phyloP scores from a whole-genome alignment of 2,329 filamentous ascomycete species.

The Dryadomyces quercus-mongolicae region DNA sequence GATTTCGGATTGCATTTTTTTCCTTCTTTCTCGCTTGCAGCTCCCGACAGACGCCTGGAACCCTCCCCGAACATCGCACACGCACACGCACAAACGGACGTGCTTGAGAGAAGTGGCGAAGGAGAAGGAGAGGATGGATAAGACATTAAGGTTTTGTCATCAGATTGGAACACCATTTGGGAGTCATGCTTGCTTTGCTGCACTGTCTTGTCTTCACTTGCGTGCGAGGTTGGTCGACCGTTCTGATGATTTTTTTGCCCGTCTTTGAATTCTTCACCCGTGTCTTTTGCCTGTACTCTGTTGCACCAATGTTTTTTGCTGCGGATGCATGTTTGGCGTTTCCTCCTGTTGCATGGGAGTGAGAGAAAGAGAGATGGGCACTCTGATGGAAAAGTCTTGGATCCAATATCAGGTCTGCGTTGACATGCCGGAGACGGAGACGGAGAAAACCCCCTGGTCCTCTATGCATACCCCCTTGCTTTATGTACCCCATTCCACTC shows the following conservation, averaged over 20 bases:
- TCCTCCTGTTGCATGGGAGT: not conserved
- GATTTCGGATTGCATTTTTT: not conserved
- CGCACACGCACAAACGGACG: not conserved
- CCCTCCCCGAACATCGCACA: not conserved
- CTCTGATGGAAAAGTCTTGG: too few relatives aligned
- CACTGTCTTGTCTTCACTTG: constrained; percentile 5
- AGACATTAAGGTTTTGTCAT: constrained; percentile 10
- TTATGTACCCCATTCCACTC: not conserved
- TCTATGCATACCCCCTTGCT: not conserved
- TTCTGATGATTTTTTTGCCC: constrained; percentile 7
- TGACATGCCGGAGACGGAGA: too few relatives aligned
- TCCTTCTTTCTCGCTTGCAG: constrained; percentile 27
- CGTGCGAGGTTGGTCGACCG: constrained; percentile 7
- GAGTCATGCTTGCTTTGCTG: constrained; percentile 8
- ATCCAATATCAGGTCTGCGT: too few relatives aligned
- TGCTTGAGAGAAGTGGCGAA: not conserved
- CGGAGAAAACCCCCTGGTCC: not conserved
- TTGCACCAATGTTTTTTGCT: not conserved
- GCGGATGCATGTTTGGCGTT: not conserved
- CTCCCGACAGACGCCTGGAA: constrained; percentile 17
- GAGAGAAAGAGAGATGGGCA: not conserved
- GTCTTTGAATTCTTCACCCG: not conserved
- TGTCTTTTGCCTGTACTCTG: not conserved
- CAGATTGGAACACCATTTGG: constrained; percentile 14
- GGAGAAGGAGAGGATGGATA: not conserved